Evolutionary conservation across 2,329 filamentous ascomycete genomes (phyloP).

Genomic region (Rhinocladiella mackenziei): DNA sequence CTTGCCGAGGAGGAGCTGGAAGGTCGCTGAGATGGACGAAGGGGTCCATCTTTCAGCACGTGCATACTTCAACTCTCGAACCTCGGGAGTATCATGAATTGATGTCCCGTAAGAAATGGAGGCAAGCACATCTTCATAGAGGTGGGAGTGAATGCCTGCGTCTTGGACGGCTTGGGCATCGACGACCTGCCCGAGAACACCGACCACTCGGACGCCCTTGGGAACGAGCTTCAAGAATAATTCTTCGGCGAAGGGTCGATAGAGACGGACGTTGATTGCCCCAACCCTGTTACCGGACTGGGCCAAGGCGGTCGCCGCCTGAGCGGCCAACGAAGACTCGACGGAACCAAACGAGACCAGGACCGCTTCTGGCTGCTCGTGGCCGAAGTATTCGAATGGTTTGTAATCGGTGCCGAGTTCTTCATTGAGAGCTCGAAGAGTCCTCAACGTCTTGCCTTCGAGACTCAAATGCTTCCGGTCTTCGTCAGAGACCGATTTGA

Average conservation of each 20-base stretch:
- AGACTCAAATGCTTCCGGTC: slow-evolving; percentile 67
- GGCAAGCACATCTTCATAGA: slow-evolving; percentile 89
- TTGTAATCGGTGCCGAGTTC: slow-evolving; percentile 92
- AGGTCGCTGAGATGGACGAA: slow-evolving; percentile 42
- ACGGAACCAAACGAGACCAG: slow-evolving; percentile 90
- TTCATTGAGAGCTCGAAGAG: slow-evolving; percentile 74
- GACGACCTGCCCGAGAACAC: slow-evolving; percentile 83
- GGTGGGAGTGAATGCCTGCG: slow-evolving; percentile 69
- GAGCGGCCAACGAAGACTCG: slow-evolving; percentile 79
- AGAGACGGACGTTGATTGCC: slow-evolving; percentile 85
- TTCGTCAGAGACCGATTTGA: slow-evolving; percentile 57
- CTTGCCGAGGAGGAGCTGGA: slow-evolving; percentile 44
- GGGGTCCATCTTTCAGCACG: slow-evolving; percentile 64
- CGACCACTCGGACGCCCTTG: slow-evolving; percentile 67
- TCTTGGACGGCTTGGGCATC: slow-evolving; percentile 71
- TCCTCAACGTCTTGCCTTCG: slow-evolving; percentile 66
- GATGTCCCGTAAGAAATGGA: slow-evolving; percentile 73
- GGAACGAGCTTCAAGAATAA: slow-evolving; percentile 82
- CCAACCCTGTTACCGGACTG: slow-evolving; percentile 73
- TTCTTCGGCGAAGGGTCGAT: slow-evolving; percentile 92
- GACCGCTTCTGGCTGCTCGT: slow-evolving; percentile 72
- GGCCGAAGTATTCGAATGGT: slow-evolving; percentile 90
- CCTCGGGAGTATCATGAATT: slow-evolving; percentile 58
- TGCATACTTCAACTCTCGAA: slow-evolving; percentile 86
- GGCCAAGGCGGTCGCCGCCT: slow-evolving; percentile 70